Base-by-base conservation (phyloP, 306 rosid genomes). In the Abrus precatorius region DNA sequence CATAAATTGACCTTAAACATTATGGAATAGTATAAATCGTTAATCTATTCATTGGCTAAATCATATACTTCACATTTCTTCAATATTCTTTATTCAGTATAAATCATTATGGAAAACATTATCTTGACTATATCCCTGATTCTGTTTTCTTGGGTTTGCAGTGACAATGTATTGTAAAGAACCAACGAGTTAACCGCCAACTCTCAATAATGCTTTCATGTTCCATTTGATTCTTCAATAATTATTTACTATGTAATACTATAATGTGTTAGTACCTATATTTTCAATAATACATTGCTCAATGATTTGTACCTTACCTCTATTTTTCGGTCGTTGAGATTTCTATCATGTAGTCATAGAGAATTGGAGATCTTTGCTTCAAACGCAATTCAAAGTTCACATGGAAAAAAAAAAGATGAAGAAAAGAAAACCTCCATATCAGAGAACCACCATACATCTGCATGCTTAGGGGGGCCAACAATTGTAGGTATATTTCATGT, bases 201-300 rank as follows among this genome's bases (percentile, higher is more conserved):
- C 74, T 79, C 66, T 41, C 49, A 86, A 79, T 82, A 53, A 86
- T 79, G 43, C 7, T 60, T 84, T 62, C 75, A 80, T 75, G 82
- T 80, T 80, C 78, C 79, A 64, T 45, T 71, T 52, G 77, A 79
- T 75, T 84, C 84, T 74, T 64, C 63, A 69, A 84, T 79, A 61
- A 78, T 20, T 57, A 63, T 45, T 64, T 80, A 60, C 44, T 57
- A 43, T 55, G 61, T 4, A 76, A 63, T 49, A 63, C 30, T 40
- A 34, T 72, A 63, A 20, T 66, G 64, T 28, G 52, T 65, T 74
- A 41, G 59, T 32, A 28, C 57, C 13, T 43, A 7, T 50, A 33
- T 30, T 76, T 71, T 65, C 20, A 64, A 69, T 75, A 55, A 79
- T 69, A 12, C 80, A 75, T 56, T 62, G 76, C 67, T 82, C 77